Conservation (phyloP, 2,329 filamentous ascomycete species). For the Ceratocystis cacaofunesta region DNA sequence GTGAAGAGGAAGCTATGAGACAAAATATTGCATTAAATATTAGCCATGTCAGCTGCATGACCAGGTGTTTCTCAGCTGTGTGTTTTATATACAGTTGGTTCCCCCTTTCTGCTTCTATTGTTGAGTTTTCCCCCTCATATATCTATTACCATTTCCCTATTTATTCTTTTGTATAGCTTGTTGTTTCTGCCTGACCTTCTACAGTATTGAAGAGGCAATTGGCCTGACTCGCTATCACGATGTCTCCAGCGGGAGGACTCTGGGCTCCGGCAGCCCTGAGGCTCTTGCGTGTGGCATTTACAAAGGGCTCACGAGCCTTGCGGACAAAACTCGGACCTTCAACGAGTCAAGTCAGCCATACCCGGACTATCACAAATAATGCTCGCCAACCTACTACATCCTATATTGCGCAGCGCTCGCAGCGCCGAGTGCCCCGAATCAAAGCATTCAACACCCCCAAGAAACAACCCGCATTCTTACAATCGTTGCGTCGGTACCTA, state of each 20-base stretch:
- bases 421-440: constrained; percentile 26
- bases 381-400: constrained; percentile 40
- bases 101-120: not conserved
- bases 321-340: constrained; percentile 35
- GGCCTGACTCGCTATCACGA: constrained; percentile 23
- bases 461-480: constrained; percentile 10
- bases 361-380: constrained; percentile 32
- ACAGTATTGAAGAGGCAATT: not conserved
- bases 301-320: constrained; percentile 36
- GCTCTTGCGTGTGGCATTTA: constrained; percentile 37
- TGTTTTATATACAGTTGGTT: constrained; percentile 11
- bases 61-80: constrained; percentile 5
- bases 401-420: constrained; percentile 34
- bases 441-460: constrained; percentile 14
- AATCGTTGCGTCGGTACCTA: constrained; percentile 15
- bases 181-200: constrained; percentile 9
- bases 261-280: constrained; percentile 42
- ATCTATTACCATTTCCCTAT: not conserved
- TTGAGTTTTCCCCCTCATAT: not conserved
- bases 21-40: not conserved
- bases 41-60: constrained; percentile 15
- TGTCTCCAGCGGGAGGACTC: constrained; percentile 42
- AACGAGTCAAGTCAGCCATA: constrained; percentile 31
- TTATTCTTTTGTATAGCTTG: constrained; percentile 9
- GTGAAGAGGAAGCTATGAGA: not conserved